Percentiles rank a stretch among this genome's conserved stretches.
phyloP scores from a whole-genome alignment of 2,329 filamentous ascomycete species.

The Trichoderma atroviride region DNA sequence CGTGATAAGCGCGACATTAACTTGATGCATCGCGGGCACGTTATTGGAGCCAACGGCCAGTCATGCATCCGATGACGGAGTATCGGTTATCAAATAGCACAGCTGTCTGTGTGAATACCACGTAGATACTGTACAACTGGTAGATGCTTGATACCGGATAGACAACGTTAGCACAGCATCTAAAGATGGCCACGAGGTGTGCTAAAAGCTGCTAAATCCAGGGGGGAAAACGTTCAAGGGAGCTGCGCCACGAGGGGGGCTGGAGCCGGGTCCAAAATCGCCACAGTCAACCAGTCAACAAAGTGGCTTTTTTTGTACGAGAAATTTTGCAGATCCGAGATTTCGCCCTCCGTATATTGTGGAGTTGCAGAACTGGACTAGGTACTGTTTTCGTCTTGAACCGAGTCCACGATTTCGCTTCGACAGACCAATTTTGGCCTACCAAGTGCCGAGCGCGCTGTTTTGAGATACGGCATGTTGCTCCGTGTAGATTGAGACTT shows the following conservation, averaged over 20 bases:
- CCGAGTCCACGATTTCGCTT: not conserved
- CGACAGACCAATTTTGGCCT: not conserved
- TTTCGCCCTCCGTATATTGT: not conserved
- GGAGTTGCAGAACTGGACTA: not conserved
- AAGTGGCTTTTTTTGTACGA: not conserved
- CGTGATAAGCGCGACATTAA: not conserved
- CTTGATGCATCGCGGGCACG: not conserved
- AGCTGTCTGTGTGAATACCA: not conserved
- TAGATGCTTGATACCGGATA: not conserved
- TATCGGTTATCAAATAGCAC: not conserved
- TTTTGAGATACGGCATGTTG: not conserved
- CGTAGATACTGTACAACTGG: not conserved
- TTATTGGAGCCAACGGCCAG: not conserved
- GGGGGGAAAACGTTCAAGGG: constrained; percentile 3
- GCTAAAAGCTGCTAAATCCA: constrained; percentile 6
- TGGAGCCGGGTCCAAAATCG: constrained; percentile 12
- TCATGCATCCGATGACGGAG: constrained; percentile 21
- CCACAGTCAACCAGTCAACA: not conserved
- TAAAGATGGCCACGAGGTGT: not conserved
- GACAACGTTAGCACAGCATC: constrained; percentile 4
- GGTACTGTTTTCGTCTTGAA: not conserved
- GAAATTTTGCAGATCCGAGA: constrained; percentile 13
- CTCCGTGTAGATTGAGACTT: not conserved
- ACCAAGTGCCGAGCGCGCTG: not conserved
- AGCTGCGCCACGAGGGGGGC: constrained; percentile 18